These are phyloP conservation scores for Corymbia calophylla DNA, from an alignment of 441 rosid species.

Conservation along the genomic window DNA sequence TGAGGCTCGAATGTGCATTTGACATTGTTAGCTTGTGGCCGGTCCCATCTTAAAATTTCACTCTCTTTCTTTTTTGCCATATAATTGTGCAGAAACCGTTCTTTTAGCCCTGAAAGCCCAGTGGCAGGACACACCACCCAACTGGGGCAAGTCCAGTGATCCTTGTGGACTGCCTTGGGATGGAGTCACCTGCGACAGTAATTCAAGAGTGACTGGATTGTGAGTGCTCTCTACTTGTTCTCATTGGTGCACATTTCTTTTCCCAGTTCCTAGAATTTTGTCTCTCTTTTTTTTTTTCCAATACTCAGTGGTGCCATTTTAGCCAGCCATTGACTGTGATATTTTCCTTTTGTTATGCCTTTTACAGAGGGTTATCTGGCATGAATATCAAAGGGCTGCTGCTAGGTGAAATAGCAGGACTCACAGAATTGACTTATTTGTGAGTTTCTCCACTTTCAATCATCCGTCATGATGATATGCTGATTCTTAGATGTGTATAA, in stretches of 20 bases:
- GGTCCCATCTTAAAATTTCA: neutral
- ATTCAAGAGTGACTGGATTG: conserved; percentile 70
- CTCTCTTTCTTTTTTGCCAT: neutral
- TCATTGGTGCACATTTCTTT: neutral
- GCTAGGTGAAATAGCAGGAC: conserved; percentile 77
- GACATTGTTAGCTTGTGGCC: neutral
- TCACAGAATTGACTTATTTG: conserved; percentile 74
- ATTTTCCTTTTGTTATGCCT: neutral
- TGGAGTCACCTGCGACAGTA: conserved; percentile 57
- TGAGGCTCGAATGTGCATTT: neutral
- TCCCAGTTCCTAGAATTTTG: neutral
- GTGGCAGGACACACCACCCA: conserved; percentile 73
- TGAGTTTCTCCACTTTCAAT: conserved; percentile 22
- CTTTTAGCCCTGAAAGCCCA: conserved; percentile 65
- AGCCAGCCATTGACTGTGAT: neutral
- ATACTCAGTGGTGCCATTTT: neutral
- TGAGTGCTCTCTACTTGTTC: conserved; percentile 24
- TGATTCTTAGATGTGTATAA: neutral
- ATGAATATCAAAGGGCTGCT: conserved; percentile 78
- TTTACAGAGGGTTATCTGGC: conserved; percentile 66
- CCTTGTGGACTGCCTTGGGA: conserved; percentile 91
- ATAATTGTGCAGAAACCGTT: conserved; percentile 40
- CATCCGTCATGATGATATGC: neutral
- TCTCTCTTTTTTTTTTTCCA: neutral
- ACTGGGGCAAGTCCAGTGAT: conserved; percentile 52